Conservation (phyloP, 805 yeast genomes). For the Maudiozyma bulderi region DNA sequence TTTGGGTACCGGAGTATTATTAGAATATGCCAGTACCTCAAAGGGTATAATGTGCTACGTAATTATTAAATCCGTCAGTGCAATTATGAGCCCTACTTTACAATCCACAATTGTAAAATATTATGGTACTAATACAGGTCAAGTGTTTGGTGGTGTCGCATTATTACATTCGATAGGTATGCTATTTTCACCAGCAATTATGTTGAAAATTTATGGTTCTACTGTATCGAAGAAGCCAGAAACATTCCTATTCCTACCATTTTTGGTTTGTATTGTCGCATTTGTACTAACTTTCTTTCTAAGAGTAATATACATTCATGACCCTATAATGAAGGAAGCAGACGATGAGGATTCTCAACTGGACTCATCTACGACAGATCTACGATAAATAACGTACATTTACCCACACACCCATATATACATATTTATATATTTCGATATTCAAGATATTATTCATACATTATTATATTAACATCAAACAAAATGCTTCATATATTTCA, state of each 20-base stretch:
- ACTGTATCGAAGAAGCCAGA: slow-evolving; percentile 34
- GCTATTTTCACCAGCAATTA: slow-evolving; percentile 40
- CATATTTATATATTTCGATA: too few relatives aligned
- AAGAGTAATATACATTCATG: slow-evolving; percentile 7
- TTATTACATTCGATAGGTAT: slow-evolving; percentile 42
- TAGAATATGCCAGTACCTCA: slow-evolving; percentile 20
- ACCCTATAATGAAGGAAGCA: background rate
- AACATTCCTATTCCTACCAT: slow-evolving; percentile 28
- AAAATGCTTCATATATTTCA: too few relatives aligned
- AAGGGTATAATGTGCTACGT: slow-evolving; percentile 26
- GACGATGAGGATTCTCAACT: background rate
- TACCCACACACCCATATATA: too few relatives aligned
- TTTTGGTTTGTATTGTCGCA: slow-evolving; percentile 11
- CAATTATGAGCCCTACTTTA: slow-evolving; percentile 46
- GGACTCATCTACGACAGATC: too few relatives aligned
- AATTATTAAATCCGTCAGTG: slow-evolving; percentile 37
- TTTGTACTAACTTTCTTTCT: slow-evolving; percentile 14
- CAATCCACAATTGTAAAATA: slow-evolving; percentile 54
- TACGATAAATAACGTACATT: too few relatives aligned
- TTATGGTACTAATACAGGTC: slow-evolving; percentile 52
- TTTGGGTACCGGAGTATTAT: slow-evolving; percentile 9
- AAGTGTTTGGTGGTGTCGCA: slow-evolving; percentile 62
- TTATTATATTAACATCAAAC: too few relatives aligned
- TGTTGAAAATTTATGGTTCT: slow-evolving; percentile 39
- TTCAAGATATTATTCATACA: too few relatives aligned